Percentiles rank a stretch among this genome's conserved stretches.
phyloP scores from a whole-genome alignment of 305 asterid species.

The Fraxinus greggii region DNA sequence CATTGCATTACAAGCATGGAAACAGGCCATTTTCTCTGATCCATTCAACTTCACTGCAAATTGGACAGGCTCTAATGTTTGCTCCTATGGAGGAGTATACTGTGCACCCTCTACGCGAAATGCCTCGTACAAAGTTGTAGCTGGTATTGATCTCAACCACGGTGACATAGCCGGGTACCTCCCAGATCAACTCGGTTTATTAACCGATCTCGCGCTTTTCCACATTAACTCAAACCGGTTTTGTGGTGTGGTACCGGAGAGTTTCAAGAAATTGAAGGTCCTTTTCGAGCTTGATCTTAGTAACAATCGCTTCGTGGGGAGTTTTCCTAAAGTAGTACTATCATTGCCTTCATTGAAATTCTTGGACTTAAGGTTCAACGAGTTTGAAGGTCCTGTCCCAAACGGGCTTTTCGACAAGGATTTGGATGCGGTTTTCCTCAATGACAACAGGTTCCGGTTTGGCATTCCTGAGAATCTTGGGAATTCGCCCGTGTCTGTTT shows the following conservation, averaged over 20 bases:
- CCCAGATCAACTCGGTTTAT: constrained; percentile 44
- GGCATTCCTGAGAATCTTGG: constrained; percentile 55
- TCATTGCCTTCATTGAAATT: constrained; percentile 40
- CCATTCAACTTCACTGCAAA: constrained; percentile 52
- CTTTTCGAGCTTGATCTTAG: constrained; percentile 55
- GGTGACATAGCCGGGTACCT: constrained; percentile 62
- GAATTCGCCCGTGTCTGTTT: constrained; percentile 55
- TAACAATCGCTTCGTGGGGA: constrained; percentile 57
- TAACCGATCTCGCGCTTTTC: constrained; percentile 49
- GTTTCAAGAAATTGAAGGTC: constrained; percentile 34
- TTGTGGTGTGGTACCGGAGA: constrained; percentile 47
- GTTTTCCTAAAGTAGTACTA: constrained; percentile 49
- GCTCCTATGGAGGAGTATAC: constrained; percentile 48
- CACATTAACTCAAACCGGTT: constrained; percentile 58
- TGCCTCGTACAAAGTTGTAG: constrained; percentile 40
- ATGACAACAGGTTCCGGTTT: constrained; percentile 49
- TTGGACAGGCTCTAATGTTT: constrained; percentile 53
- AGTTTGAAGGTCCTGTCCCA: constrained; percentile 57
- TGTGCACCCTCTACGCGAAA: constrained; percentile 39
- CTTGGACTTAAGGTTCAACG: constrained; percentile 54
- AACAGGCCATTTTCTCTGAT: constrained; percentile 49
- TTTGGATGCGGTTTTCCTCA: constrained; percentile 49
- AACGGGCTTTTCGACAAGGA: constrained; percentile 35
- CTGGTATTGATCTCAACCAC: constrained; percentile 59
- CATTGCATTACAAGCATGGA: constrained; percentile 57